Evolutionary conservation across 139 green algal genomes (phyloP).

Genomic region (Coelastrella sp.): DNA sequence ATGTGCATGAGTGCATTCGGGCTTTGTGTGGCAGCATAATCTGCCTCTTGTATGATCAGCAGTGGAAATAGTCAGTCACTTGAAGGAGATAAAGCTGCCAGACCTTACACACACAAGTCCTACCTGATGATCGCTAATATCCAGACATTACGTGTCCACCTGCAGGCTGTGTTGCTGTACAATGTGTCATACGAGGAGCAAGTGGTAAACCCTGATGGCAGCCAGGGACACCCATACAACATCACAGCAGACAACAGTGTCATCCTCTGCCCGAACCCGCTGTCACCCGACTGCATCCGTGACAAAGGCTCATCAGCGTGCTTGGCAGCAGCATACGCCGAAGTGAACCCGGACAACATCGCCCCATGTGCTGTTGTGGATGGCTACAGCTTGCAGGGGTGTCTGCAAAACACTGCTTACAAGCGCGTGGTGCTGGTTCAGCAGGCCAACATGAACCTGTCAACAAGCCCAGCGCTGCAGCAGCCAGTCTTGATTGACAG

Average conservation of each 20-base stretch:
- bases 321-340: background rate
- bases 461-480: background rate
- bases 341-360: background rate
- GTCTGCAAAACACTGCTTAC: background rate
- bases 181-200: background rate
- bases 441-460: background rate
- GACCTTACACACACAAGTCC: background rate
- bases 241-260: background rate
- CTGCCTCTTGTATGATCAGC: too few species aligned
- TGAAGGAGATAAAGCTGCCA: background rate
- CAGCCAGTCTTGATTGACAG: background rate
- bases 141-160: background rate
- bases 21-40: too few species aligned
- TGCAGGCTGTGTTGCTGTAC: background rate
- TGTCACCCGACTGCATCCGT: background rate
- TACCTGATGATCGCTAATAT: background rate
- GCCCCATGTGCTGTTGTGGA: background rate
- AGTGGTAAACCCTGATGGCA: background rate
- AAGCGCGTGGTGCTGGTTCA: constrained; percentile 3
- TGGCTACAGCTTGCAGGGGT: background rate
- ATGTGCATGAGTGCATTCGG: too few species aligned
- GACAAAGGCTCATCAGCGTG: background rate
- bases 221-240: background rate
- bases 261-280: background rate
- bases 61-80: too few species aligned